These are phyloP conservation scores for Ramalina peruviana DNA, from an alignment of 495 filamentous ascomycete genomes.

Conservation along the genomic window DNA sequence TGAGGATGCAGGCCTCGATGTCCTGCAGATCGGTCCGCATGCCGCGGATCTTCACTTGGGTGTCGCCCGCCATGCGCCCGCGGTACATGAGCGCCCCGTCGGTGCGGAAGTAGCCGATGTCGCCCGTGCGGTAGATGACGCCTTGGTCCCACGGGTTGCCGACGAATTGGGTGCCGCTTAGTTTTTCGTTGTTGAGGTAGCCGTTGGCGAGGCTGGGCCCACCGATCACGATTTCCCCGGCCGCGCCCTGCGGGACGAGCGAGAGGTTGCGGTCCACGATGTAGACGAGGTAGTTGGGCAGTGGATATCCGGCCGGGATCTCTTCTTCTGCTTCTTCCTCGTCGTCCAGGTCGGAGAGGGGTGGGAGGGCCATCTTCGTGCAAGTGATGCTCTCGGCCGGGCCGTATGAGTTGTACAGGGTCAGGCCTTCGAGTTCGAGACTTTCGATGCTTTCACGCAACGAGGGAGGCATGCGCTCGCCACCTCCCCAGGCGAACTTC, in stretches of 20 bases:
- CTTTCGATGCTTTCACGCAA: slow-evolving; percentile 14
- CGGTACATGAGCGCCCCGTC: slow-evolving; percentile 28
- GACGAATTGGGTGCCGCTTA: slow-evolving; percentile 23
- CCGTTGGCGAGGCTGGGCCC: slow-evolving; percentile 27
- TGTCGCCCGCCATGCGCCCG: slow-evolving; percentile 29
- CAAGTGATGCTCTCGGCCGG: slow-evolving; percentile 22
- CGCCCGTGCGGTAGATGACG: slow-evolving; percentile 28
- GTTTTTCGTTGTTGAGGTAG: slow-evolving; percentile 23
- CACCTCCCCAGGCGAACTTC: slow-evolving; percentile 16
- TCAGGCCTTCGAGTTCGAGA: slow-evolving; percentile 13
- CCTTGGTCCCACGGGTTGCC: slow-evolving; percentile 11
- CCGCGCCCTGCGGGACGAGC: slow-evolving; percentile 23
- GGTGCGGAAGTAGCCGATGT: slow-evolving; percentile 19
- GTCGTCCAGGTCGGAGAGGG: not conserved
- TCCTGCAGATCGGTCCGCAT: slow-evolving; percentile 39
- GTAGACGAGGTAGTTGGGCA: slow-evolving; percentile 21
- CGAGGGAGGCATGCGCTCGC: slow-evolving; percentile 14
- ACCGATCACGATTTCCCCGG: slow-evolving; percentile 31
- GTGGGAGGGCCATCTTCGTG: slow-evolving; percentile 4
- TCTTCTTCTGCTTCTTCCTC: not conserved
- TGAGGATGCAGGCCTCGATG: slow-evolving; percentile 26
- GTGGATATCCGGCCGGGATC: slow-evolving; percentile 4
- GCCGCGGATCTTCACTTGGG: slow-evolving; percentile 37
- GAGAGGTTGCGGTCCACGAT: slow-evolving; percentile 27
- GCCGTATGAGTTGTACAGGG: slow-evolving; percentile 23